Evolutionary conservation across 2,329 filamentous ascomycete genomes (phyloP).

Genomic region (Sporothrix variecibatus): DNA sequence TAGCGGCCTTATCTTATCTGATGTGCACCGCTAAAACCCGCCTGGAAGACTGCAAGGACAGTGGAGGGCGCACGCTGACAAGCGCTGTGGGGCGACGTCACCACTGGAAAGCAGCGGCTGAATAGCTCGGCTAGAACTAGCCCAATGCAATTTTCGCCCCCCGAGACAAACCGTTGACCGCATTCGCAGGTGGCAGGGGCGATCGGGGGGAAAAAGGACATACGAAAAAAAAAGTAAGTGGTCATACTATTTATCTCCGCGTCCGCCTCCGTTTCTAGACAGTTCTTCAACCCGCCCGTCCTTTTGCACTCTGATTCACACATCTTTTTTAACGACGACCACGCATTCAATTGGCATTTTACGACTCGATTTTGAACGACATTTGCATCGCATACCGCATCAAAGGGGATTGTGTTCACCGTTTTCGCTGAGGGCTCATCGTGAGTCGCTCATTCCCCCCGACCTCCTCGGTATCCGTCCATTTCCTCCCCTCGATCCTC

Average conservation of each 20-base stretch:
- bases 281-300: neutral
- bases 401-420: neutral
- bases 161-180: conserved; percentile 15
- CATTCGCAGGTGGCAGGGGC: neutral
- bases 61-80: neutral
- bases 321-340: neutral
- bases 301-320: neutral
- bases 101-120: conserved; percentile 16
- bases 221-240: conserved; percentile 15
- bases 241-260: conserved; percentile 22
- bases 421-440: conserved; percentile 22
- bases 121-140: conserved; percentile 15
- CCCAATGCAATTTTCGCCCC: neutral
- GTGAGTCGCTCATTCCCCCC: conserved; percentile 20
- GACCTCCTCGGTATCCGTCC: neutral
- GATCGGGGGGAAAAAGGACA: neutral
- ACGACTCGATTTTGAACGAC: neutral
- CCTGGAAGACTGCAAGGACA: neutral
- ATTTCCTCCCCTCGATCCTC: neutral
- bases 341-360: neutral
- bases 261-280: neutral
- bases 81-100: conserved; percentile 25
- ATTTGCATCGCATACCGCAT: neutral
- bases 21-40: neutral
- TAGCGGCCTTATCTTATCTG: conserved; percentile 24